Evolutionary conservation across 768 basidiomycete species (phyloP).

Genomic region (Tricholoma flavovirens): DNA sequence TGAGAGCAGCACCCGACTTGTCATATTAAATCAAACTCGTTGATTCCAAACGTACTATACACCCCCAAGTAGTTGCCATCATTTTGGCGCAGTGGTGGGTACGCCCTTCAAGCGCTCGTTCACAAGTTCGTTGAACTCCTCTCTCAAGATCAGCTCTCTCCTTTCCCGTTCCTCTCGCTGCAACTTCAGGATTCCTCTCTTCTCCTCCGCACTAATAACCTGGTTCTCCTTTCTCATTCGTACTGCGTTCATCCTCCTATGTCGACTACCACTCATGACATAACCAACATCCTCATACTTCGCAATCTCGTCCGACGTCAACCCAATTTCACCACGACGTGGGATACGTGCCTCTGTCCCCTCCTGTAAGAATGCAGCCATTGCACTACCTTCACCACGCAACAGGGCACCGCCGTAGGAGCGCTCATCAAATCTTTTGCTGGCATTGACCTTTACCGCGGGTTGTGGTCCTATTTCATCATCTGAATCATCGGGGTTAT

Average conservation of each 20-base stretch:
- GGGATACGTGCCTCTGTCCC: conserved; percentile 84
- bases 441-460: conserved; percentile 32
- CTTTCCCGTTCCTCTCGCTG: conserved; percentile 92
- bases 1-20: neutral
- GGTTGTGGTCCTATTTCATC: conserved; percentile 81
- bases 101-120: conserved; percentile 62
- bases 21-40: neutral
- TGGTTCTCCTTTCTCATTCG: conserved; percentile 99
- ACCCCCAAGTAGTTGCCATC: neutral
- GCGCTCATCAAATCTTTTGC: conserved; percentile 62
- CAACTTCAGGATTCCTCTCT: conserved; percentile 89
- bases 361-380: conserved; percentile 94
- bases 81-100: conserved; percentile 7
- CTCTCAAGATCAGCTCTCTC: conserved; percentile 82
- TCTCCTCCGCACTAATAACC: conserved; percentile 98
- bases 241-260: conserved; percentile 97
- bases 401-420: conserved; percentile 87
- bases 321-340: conserved; percentile 96
- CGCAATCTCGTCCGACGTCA: conserved; percentile 84
- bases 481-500: conserved; percentile 42
- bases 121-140: conserved; percentile 85
- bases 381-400: conserved; percentile 94
- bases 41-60: neutral
- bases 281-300: conserved; percentile 86
- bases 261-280: conserved; percentile 95